Evolutionary conservation across 805 yeast genomes (phyloP).

Genomic region (Kockiozyma suomiensis): DNA sequence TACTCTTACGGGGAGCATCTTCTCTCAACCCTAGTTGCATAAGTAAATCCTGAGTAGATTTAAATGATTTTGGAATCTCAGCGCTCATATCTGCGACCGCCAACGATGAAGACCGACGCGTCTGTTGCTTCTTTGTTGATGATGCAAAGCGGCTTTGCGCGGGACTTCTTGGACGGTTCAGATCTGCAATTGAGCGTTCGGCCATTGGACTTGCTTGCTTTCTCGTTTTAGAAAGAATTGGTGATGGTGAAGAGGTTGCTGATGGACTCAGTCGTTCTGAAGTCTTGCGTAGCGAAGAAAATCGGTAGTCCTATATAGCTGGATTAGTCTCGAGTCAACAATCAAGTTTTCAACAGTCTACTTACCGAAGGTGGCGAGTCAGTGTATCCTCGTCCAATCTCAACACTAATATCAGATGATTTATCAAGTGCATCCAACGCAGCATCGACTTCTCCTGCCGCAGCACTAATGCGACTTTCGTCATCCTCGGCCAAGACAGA

Average conservation of each 20-base stretch:
- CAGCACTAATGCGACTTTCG: slow-evolving; percentile 7
- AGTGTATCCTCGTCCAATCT: neutral
- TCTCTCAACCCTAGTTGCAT: slow-evolving; percentile 18
- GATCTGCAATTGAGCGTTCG: slow-evolving; percentile 16
- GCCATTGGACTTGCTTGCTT: slow-evolving; percentile 6
- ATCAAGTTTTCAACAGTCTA: neutral
- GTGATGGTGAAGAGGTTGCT: neutral
- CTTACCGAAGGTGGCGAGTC: neutral
- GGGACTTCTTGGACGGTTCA: slow-evolving; percentile 14
- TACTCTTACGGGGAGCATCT: neutral
- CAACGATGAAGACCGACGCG: slow-evolving; percentile 4
- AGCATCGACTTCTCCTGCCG: slow-evolving; percentile 15
- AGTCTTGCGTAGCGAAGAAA: slow-evolving; percentile 7
- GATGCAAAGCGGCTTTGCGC: slow-evolving; percentile 10
- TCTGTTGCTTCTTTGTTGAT: neutral
- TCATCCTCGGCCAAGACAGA: neutral
- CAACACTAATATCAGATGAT: slow-evolving; percentile 5
- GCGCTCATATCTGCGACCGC: neutral
- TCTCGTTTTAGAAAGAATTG: neutral
- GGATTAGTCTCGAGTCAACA: neutral
- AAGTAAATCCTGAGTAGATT: slow-evolving; percentile 21
- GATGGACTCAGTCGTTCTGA: slow-evolving; percentile 13
- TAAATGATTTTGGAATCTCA: slow-evolving; percentile 24
- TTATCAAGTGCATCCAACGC: slow-evolving; percentile 8
- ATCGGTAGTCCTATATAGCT: neutral